Evolutionary conservation across 345 rosid genomes (phyloP).

Genomic region (Melastoma malabathricum): DNA sequence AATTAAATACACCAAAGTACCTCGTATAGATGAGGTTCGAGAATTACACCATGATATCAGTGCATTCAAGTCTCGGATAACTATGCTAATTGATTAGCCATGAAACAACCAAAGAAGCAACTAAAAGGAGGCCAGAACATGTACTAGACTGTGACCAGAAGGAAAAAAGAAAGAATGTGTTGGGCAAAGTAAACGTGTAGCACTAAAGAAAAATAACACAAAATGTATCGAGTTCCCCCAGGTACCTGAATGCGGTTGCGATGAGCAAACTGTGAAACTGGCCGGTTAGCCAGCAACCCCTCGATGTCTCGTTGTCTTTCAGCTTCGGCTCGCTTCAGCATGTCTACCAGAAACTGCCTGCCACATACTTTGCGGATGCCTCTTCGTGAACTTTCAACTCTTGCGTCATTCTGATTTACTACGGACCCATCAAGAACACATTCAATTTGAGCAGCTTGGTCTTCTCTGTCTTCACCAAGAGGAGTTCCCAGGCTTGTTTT

Average conservation of each 20-base stretch:
- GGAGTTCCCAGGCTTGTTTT: constrained; percentile 55
- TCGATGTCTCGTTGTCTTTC: constrained; percentile 75
- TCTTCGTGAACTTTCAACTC: constrained; percentile 38
- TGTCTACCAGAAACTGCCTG: constrained; percentile 73
- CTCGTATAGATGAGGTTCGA: no score
- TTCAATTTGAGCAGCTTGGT: constrained; percentile 48
- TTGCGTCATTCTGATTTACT: constrained; percentile 31
- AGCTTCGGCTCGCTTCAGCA: constrained; percentile 68
- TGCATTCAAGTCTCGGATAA: no score
- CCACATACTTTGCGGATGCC: constrained; percentile 81
- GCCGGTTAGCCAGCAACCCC: constrained; percentile 43
- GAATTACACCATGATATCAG: no score
- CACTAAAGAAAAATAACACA: no score
- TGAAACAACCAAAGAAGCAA: no score
- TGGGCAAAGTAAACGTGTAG: no score
- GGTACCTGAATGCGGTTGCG: constrained; percentile 90
- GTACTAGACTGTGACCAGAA: no score
- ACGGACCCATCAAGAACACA: constrained; percentile 53
- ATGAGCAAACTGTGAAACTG: constrained; percentile 82
- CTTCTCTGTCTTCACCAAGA: constrained; percentile 34
- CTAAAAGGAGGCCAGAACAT: no score
- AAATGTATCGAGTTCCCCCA: background rate
- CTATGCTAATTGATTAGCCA: no score
- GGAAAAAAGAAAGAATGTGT: no score
- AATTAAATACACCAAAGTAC: no score